Conservation (phyloP, 2,329 filamentous ascomycete genomes). For the Botrytis cinerea region DNA sequence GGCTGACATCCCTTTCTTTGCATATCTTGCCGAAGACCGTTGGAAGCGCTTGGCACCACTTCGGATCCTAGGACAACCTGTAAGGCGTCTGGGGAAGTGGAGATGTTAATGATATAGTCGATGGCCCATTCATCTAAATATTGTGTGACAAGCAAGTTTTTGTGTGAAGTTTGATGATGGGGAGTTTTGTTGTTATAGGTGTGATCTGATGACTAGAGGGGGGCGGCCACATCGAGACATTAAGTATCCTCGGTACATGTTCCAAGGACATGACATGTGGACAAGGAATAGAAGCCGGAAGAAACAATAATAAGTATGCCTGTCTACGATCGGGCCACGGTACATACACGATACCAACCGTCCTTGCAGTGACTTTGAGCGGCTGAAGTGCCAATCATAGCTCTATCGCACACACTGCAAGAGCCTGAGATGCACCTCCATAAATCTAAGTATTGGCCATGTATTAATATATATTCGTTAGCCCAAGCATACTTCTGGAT, state of each 20-base stretch:
- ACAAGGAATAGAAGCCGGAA: constrained; percentile 33
- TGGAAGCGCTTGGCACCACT: constrained; percentile 23
- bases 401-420: constrained; percentile 7
- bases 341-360: constrained; percentile 44
- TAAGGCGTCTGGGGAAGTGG: constrained; percentile 25
- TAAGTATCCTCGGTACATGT: constrained; percentile 39
- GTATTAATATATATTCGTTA: constrained; percentile 16
- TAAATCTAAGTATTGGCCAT: constrained; percentile 18
- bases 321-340: constrained; percentile 42
- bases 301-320: constrained; percentile 31
- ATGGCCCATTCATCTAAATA: constrained; percentile 20
- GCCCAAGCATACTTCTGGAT: constrained; percentile 5
- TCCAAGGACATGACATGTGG: constrained; percentile 36
- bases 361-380: constrained; percentile 47
- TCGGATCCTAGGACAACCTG: constrained; percentile 20
- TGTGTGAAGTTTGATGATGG: constrained; percentile 18
- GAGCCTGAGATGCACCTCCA: not conserved
- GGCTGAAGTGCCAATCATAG: constrained; percentile 31
- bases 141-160: constrained; percentile 12
- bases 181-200: constrained; percentile 24
- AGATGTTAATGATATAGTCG: constrained; percentile 23
- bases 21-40: constrained; percentile 34
- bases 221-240: constrained; percentile 31
- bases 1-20: constrained; percentile 37
- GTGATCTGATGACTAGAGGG: constrained; percentile 37